A percentile compares a stretch with the other conserved stretches of the same genome.
These are phyloP conservation scores for Begonia masoniana DNA, from an alignment of 306 rosid genomes.

Conservation along the genomic window DNA sequence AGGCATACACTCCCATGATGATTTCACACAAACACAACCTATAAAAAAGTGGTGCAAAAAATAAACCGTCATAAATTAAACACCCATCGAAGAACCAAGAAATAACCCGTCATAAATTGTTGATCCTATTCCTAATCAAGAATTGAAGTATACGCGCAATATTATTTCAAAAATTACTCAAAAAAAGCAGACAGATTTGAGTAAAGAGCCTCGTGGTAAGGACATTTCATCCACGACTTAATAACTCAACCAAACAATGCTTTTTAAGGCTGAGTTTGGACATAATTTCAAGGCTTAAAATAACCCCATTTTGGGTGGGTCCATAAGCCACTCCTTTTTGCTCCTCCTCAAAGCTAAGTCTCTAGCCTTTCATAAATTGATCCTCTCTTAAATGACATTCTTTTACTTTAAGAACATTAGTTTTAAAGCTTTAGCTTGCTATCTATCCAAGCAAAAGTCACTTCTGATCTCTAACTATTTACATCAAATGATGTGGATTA, in stretches of 20 bases:
- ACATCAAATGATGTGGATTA: conserved; percentile 74
- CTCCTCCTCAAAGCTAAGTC: conserved; percentile 95
- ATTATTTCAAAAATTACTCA: too few relatives aligned
- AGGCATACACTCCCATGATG: too few relatives aligned
- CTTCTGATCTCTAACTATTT: conserved; percentile 24
- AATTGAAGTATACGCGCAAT: too few relatives aligned
- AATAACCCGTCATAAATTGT: too few relatives aligned
- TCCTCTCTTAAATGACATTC: conserved; percentile 27
- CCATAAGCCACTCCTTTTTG: conserved; percentile 45
- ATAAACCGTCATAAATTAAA: too few relatives aligned
- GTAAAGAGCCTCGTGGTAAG: conserved; percentile 29
- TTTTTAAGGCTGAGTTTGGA: conserved; percentile 38
- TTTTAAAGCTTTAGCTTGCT: conserved; percentile 81
- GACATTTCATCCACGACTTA: conserved; percentile 93
- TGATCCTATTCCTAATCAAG: too few relatives aligned
- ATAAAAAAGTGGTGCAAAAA: too few relatives aligned
- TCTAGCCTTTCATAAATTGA: conserved; percentile 28
- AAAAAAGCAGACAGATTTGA: conserved; percentile 10
- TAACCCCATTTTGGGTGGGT: conserved; percentile 28
- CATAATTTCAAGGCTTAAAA: conserved; percentile 16
- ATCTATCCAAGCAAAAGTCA: conserved; percentile 90
- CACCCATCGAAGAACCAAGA: too few relatives aligned
- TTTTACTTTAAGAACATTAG: conserved; percentile 23
- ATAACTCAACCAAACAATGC: conserved; percentile 69
- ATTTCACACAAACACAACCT: too few relatives aligned